Conservation (phyloP, 2,329 filamentous ascomycete species). For the Claviceps lovelessii region DNA sequence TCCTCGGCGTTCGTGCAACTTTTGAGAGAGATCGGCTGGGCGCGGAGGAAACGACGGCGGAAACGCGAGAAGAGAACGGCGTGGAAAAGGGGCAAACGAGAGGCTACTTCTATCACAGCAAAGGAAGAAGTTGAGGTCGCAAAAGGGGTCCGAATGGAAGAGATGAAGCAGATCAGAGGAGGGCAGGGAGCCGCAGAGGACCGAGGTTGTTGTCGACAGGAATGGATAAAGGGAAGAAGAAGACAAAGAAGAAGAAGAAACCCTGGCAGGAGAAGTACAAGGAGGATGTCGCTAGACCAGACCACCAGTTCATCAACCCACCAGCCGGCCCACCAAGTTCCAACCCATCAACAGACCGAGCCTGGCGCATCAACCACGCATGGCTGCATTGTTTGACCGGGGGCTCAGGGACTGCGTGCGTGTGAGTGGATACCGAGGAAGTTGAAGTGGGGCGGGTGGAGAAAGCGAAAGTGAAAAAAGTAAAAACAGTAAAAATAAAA, state of each 20-base stretch:
- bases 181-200: neutral
- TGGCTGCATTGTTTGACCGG: neutral
- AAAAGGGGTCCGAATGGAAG: neutral
- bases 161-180: neutral
- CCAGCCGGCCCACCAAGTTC: no score
- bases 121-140: neutral
- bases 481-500: no score
- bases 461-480: neutral
- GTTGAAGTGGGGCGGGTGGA: neutral
- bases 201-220: neutral
- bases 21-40: neutral
- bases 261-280: neutral
- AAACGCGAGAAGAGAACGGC: neutral
- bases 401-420: neutral
- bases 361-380: neutral
- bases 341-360: neutral
- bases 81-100: neutral
- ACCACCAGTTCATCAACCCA: no score
- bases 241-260: neutral
- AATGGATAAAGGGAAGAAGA: neutral
- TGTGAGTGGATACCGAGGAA: neutral
- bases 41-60: neutral
- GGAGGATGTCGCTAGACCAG: neutral
- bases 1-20: neutral
- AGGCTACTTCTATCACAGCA: constrained; percentile 3